These are phyloP conservation scores for Pythium angustatum DNA, from an alignment of 352 stramenopile species.

Conservation along the genomic window DNA sequence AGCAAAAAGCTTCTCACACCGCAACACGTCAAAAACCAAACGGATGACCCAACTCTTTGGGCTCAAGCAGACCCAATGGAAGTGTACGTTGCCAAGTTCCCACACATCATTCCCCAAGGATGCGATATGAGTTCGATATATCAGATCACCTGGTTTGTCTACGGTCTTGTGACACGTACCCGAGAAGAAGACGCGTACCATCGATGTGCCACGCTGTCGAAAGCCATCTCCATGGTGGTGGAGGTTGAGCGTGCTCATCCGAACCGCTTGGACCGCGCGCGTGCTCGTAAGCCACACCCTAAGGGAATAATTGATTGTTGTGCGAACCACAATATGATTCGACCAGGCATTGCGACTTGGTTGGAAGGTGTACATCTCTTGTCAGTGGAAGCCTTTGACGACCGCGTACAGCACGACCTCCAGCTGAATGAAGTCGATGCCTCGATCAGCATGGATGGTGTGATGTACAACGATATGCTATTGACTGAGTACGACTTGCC, in stretches of 20 bases:
- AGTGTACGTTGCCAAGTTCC: slow-evolving; percentile 11
- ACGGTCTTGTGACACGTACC: slow-evolving; percentile 9
- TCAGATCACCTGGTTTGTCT: slow-evolving; percentile 15
- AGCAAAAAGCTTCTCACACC: slow-evolving; percentile 27
- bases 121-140: slow-evolving; percentile 18
- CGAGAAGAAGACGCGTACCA: slow-evolving; percentile 14
- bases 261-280: neutral
- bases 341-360: slow-evolving; percentile 5
- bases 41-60: neutral
- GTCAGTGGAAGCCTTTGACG: slow-evolving; percentile 13
- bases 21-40: slow-evolving; percentile 27
- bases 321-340: slow-evolving; percentile 21
- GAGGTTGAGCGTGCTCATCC: slow-evolving; percentile 18
- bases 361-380: neutral
- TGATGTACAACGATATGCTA: neutral
- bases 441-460: neutral
- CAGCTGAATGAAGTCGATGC: neutral
- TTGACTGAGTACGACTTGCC: slow-evolving; percentile 13
- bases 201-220: slow-evolving; percentile 7
- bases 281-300: neutral
- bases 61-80: slow-evolving; percentile 14
- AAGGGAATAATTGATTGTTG: slow-evolving; percentile 18
- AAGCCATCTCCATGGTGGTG: slow-evolving; percentile 11
- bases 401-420: neutral
- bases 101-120: slow-evolving; percentile 14